Evolutionary conservation across 1,139 yeast genomes (phyloP).

Genomic region (Saccharomyces hybrid): DNA sequence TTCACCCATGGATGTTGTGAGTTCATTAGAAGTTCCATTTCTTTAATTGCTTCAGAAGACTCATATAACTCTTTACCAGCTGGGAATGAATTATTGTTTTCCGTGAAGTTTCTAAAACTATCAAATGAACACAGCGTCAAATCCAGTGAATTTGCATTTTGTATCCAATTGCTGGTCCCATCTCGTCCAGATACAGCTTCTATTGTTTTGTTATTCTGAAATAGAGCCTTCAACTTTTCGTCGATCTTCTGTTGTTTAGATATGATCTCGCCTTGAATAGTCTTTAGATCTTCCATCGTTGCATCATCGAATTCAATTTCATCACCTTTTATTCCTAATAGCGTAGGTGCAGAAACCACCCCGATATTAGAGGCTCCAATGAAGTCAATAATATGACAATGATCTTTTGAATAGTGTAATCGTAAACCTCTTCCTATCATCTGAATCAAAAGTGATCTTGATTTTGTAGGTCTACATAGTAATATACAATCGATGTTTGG

Average conservation of each 20-base stretch:
- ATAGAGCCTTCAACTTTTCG: conserved; percentile 4
- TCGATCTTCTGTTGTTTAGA: conserved; percentile 2
- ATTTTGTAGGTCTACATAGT: conserved; percentile 73
- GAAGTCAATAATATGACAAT: conserved; percentile 73
- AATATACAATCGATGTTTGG: conserved; percentile 82
- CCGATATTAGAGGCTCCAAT: conserved; percentile 56
- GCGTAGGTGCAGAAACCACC: conserved; percentile 52
- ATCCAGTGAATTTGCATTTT: conserved; percentile 21
- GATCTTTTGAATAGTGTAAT: conserved; percentile 48
- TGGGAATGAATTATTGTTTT: conserved; percentile 1
- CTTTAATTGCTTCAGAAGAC: conserved; percentile 8
- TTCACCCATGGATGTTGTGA: conserved; percentile 29
- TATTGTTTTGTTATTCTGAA: neutral
- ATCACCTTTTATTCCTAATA: conserved; percentile 40
- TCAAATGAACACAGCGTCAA: conserved; percentile 30
- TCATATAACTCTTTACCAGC: conserved; percentile 2
- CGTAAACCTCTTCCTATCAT: conserved; percentile 92
- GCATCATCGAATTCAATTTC: conserved; percentile 35
- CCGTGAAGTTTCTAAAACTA: conserved; percentile 24
- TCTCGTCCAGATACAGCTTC: conserved; percentile 3
- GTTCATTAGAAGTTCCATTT: conserved; percentile 10
- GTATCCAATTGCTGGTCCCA: conserved; percentile 8
- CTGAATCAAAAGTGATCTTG: conserved; percentile 64
- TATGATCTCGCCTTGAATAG: conserved; percentile 28
- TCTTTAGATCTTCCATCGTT: conserved; percentile 29